These are phyloP conservation scores for Solanum pinnatisectum DNA, from an alignment of 257 asterid genomes.

Conservation along the genomic window DNA sequence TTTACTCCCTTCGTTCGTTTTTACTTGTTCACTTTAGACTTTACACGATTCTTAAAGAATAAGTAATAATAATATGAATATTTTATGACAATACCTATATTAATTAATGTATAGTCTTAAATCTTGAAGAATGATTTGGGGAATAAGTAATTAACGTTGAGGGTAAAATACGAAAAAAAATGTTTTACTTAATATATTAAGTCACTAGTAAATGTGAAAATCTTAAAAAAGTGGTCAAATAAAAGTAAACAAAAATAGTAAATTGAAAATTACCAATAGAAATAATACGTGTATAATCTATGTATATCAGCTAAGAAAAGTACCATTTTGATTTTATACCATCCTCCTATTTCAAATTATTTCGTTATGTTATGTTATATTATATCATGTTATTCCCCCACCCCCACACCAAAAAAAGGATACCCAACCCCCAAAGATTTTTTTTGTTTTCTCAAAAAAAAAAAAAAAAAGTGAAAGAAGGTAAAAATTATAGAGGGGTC, in stretches of 20 bases:
- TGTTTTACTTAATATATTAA: too few species aligned
- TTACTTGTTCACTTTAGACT: neutral
- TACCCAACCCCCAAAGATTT: neutral
- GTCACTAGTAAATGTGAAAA: too few species aligned
- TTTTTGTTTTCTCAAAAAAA: neutral
- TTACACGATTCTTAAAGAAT: neutral
- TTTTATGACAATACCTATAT: neutral
- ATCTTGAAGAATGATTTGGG: too few species aligned
- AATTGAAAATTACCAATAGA: too few species aligned
- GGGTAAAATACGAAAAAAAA: neutral
- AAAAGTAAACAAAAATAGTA: neutral
- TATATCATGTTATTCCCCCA: neutral
- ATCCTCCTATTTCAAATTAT: neutral
- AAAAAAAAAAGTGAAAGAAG: neutral
- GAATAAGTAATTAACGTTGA: neutral
- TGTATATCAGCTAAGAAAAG: neutral
- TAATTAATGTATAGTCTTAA: too few species aligned
- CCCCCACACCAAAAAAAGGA: neutral
- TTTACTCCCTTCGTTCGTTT: neutral
- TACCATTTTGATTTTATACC: neutral
- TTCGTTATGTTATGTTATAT: neutral
- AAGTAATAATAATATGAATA: neutral
- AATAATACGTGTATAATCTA: too few species aligned
- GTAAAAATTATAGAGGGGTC: neutral
- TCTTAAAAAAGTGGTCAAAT: too few species aligned